phyloP scores from a whole-genome alignment of 2,329 filamentous ascomycete genomes.

The Zalaria sp. region DNA sequence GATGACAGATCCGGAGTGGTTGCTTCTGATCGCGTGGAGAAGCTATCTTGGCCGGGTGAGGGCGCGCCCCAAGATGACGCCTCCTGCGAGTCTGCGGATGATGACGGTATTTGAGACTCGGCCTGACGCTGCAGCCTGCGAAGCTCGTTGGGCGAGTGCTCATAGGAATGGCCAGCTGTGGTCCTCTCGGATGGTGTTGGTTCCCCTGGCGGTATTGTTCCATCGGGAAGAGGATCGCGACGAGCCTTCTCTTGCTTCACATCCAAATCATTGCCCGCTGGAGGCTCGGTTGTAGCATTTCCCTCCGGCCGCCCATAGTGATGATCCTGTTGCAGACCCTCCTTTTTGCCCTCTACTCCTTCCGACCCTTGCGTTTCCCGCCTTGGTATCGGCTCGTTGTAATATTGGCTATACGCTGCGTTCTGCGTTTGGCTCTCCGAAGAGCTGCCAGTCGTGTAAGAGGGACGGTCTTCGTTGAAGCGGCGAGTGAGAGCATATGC shows the following conservation, averaged over 20 bases:
- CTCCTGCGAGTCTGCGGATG: conserved; percentile 29
- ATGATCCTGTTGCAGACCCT: conserved; percentile 36
- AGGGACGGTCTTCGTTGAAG: conserved; percentile 36
- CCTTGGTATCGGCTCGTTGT: conserved; percentile 15
- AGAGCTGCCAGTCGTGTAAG: conserved; percentile 14
- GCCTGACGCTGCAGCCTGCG: conserved; percentile 32
- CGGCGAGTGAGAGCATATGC: conserved; percentile 44
- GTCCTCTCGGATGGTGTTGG: conserved; percentile 24
- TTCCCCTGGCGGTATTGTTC: conserved; percentile 30
- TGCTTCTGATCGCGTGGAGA: conserved; percentile 36
- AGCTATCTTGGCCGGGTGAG: conserved; percentile 37
- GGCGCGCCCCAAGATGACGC: conserved; percentile 10
- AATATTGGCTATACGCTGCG: conserved; percentile 2
- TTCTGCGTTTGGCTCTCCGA: conserved; percentile 7
- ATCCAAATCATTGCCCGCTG: conserved; percentile 22
- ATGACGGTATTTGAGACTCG: conserved; percentile 36
- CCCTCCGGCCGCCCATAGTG: conserved; percentile 31
- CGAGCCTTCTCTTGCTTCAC: conserved; percentile 32
- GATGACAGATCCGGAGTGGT: conserved; percentile 35
- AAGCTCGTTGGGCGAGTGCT: conserved; percentile 24
- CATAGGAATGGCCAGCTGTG: conserved; percentile 26
- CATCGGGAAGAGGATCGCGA: conserved; percentile 33
- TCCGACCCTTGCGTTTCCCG: conserved; percentile 14
- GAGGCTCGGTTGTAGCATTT: conserved; percentile 24
- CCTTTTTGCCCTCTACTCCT: conserved; percentile 14